Percentiles rank a stretch among this genome's conserved stretches.
Conservation (phyloP, 2,329 filamentous ascomycete species). For the Aquanectria penicillioides region DNA sequence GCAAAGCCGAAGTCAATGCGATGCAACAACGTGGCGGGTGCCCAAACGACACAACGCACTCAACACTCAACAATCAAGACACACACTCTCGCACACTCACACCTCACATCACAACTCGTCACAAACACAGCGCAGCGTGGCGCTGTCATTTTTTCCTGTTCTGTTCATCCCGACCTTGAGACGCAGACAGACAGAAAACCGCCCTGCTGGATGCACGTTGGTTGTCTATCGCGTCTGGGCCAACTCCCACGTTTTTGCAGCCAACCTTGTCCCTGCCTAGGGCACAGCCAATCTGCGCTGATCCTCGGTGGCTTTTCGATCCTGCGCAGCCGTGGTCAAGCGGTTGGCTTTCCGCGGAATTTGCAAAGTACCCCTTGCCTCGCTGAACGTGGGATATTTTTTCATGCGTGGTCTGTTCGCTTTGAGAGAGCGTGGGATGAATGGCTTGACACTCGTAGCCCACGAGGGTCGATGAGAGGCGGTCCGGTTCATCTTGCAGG, state of each 20-base stretch:
- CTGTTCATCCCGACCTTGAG: not conserved
- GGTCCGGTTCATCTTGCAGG: not conserved
- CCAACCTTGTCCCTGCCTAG: constrained; percentile 12
- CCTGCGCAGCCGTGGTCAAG: not conserved
- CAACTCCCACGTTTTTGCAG: constrained; percentile 6
- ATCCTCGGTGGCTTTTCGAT: constrained; percentile 5
- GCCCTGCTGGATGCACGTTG: not conserved
- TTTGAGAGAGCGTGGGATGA: not conserved
- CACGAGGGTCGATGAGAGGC: too few species aligned
- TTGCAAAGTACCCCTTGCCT: not conserved
- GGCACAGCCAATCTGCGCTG: not conserved
- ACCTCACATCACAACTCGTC: too few species aligned
- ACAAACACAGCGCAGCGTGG: too few species aligned
- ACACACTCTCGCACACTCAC: too few species aligned
- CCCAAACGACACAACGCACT: not conserved
- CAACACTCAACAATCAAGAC: too few species aligned
- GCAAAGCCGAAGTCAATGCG: not conserved
- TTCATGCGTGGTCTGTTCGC: not conserved
- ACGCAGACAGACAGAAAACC: not conserved
- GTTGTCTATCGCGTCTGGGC: not conserved
- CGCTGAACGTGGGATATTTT: not conserved
- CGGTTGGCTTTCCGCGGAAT: not conserved
- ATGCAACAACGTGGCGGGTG: constrained; percentile 1
- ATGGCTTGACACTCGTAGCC: too few species aligned
- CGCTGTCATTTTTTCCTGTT: too few species aligned